phyloP scores from a whole-genome alignment of 345 rosid species.

The Heritiera littoralis region DNA sequence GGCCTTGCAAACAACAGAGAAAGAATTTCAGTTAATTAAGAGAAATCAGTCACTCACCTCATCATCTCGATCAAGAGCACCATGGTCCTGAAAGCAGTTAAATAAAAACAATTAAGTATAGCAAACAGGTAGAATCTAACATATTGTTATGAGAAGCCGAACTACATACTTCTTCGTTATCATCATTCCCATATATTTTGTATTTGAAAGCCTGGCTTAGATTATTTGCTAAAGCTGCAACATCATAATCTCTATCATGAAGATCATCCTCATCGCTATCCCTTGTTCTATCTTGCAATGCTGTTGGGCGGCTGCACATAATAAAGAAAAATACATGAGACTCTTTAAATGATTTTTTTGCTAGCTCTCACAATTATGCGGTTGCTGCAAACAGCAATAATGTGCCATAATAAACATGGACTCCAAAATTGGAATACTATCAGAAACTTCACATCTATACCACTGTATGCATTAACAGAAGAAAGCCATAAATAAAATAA shows the following conservation, averaged over 20 bases:
- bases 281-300: slow-evolving; percentile 86
- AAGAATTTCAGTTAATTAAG: neutral
- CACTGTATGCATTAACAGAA: neutral
- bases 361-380: neutral
- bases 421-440: neutral
- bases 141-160: neutral
- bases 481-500: neutral
- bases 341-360: neutral
- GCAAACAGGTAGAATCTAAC: neutral
- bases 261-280: slow-evolving; percentile 94
- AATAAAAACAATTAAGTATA: slow-evolving; percentile 21
- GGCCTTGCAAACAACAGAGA: neutral
- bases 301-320: slow-evolving; percentile 83
- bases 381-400: slow-evolving; percentile 3
- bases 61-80: slow-evolving; percentile 77
- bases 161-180: slow-evolving; percentile 69
- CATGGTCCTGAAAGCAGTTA: slow-evolving; percentile 56
- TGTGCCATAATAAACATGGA: neutral
- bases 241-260: slow-evolving; percentile 92
- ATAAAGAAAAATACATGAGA: slow-evolving; percentile 20
- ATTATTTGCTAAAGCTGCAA: slow-evolving; percentile 91
- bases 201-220: slow-evolving; percentile 88
- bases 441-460: too few species aligned
- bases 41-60: slow-evolving; percentile 45
- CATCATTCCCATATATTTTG: slow-evolving; percentile 84